A percentile compares a stretch with the other conserved stretches of the same genome.
These are phyloP conservation scores for Ophiostoma ips DNA, from an alignment of 2,329 filamentous ascomycete genomes.

Conservation along the genomic window DNA sequence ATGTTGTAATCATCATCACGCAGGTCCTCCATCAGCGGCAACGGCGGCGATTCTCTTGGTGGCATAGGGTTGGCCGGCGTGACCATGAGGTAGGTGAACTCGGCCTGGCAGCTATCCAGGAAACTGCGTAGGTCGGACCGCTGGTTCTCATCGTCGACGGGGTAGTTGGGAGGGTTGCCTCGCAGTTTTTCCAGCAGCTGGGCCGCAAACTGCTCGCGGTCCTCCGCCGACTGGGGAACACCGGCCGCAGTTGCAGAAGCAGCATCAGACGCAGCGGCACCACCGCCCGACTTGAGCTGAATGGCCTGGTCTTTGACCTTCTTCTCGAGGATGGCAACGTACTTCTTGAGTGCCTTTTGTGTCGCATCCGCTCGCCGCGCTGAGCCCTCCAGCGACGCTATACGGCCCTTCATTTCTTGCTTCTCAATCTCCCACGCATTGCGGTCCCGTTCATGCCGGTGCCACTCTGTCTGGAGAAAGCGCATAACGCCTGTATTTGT, in stretches of 20 bases:
- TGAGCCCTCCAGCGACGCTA: slow-evolving; percentile 86
- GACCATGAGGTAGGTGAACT: slow-evolving; percentile 56
- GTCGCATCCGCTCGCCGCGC: slow-evolving; percentile 73
- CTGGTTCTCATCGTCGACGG: slow-evolving; percentile 35
- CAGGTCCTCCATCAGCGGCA: slow-evolving; percentile 46
- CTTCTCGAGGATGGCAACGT: slow-evolving; percentile 77
- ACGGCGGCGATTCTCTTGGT: slow-evolving; percentile 43
- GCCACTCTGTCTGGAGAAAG: slow-evolving; percentile 98
- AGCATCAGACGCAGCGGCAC: slow-evolving; percentile 24
- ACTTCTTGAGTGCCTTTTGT: slow-evolving; percentile 79
- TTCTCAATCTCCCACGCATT: slow-evolving; percentile 99
- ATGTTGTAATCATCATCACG: slow-evolving; percentile 40
- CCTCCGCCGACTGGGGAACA: slow-evolving; percentile 12
- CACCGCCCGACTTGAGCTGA: slow-evolving; percentile 41
- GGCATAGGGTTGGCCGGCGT: slow-evolving; percentile 51
- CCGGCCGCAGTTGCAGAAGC: slow-evolving; percentile 25
- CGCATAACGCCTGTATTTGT: slow-evolving; percentile 76
- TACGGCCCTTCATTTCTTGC: slow-evolving; percentile 96
- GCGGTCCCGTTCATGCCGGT: slow-evolving; percentile 90
- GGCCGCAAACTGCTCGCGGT: slow-evolving; percentile 35
- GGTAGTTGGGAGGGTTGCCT: slow-evolving; percentile 29
- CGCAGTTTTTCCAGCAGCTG: slow-evolving; percentile 25
- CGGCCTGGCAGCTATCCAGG: slow-evolving; percentile 49
- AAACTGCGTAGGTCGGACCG: slow-evolving; percentile 44
- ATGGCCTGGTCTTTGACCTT: slow-evolving; percentile 73